Conservation (phyloP, 257 asterid species). For the Thymus quinquecostatus region DNA sequence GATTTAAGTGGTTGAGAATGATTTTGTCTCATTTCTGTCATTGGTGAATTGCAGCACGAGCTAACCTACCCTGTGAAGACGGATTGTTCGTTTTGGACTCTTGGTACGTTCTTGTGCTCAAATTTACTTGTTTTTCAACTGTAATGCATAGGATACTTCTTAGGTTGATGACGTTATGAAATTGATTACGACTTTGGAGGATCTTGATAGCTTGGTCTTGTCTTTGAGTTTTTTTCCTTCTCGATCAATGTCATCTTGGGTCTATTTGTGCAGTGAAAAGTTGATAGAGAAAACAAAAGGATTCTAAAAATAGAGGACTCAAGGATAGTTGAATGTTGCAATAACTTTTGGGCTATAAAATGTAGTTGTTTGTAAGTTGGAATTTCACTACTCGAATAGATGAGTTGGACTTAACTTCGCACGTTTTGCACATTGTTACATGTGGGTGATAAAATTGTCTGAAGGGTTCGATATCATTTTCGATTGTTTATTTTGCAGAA, state of each 20-base stretch:
- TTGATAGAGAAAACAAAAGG: neutral
- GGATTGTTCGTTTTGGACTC: slow-evolving; percentile 94
- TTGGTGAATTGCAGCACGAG: slow-evolving; percentile 43
- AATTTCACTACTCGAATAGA: neutral
- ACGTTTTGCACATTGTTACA: neutral
- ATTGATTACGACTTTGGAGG: neutral
- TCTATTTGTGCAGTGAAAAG: neutral
- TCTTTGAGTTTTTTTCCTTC: neutral
- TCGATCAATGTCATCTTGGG: neutral
- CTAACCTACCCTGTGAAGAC: slow-evolving; percentile 84
- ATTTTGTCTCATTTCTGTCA: slow-evolving; percentile 12
- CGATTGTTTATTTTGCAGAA: slow-evolving; percentile 53
- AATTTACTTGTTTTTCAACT: neutral
- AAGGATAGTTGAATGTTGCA: neutral
- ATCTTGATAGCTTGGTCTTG: neutral
- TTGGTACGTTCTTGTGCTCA: slow-evolving; percentile 55
- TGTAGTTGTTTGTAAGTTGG: neutral
- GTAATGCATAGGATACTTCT: neutral
- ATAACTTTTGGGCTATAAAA: neutral
- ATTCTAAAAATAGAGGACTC: neutral
- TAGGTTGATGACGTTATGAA: neutral
- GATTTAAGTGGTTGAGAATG: slow-evolving; percentile 20
- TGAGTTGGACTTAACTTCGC: slow-evolving; percentile 1
- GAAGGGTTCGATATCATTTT: neutral
- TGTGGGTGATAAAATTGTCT: slow-evolving; percentile 16